Evolutionary conservation across 169 alveolate species (phyloP), one percentile per base, ranked within the genome.

Genomic region (Eimeria praecox): DNA sequence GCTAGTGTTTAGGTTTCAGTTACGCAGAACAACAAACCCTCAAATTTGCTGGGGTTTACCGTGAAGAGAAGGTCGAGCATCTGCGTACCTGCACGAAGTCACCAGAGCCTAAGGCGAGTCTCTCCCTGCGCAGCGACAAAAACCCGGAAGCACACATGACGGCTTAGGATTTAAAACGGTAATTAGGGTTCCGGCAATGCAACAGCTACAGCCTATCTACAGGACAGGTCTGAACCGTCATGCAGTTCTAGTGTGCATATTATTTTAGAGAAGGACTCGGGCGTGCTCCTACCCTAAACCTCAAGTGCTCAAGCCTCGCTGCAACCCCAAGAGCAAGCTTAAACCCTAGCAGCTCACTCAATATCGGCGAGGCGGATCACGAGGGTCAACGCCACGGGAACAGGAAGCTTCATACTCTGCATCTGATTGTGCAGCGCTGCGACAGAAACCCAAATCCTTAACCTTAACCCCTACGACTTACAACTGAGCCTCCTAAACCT

Each of bases 361-460:
- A 92, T 75, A 27, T 92, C 95, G 9, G 95, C 95, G 62, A 92
- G 95, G 82, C 95, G 95, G 12, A 59, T 78, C 69, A 92, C 73
- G 40, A 92, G 86, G 52, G 95, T 92, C 56, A 92, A 20, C 44
- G 86, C 66, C 59, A 92, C 91, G 66, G 71, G 71, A 20, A 77
- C 95, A 22, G 95, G 95, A 83, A 83, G 86, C 22, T 92, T 85
- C 69, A 92, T 59, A 38, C 27, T 49, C 40, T 52, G 78, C 54
- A 92, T 14, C 49, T 62, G 59, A n/a, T 49, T 49, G 91, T 92
- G 91, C 30, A 92, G 86, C 18, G 95, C 95, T 92, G 95, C 40
- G 66, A 4, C 46, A 46, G 40, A 86, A 62, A 54, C 56, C 64
- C 75, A 86, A 40, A 40, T 35, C 38, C 56, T 75, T 46, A 22